A percentile compares a stretch with the other conserved stretches of the same genome.
phyloP scores from a whole-genome alignment of 768 basidiomycete genomes.

The Pulveroboletus sp. region DNA sequence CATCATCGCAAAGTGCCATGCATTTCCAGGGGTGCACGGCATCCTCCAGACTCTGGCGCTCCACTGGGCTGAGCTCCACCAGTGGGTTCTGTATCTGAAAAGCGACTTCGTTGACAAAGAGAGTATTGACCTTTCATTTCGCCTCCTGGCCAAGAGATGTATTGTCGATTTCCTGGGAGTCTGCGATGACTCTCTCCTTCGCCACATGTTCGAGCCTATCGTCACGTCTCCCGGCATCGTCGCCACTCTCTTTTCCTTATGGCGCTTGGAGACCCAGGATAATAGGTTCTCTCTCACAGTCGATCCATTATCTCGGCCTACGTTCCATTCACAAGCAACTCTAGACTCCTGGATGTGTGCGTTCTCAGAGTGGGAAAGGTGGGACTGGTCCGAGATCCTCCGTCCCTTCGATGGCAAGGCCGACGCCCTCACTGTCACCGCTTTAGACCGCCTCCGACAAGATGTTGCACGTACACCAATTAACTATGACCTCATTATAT shows the following conservation, averaged over 20 bases:
- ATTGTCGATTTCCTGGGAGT: conserved; percentile 22
- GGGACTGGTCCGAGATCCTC: conserved; percentile 27
- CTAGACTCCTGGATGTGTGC: conserved; percentile 28
- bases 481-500: conserved; percentile 26
- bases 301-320: conserved; percentile 1
- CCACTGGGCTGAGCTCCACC: conserved; percentile 18
- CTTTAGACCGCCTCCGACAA: conserved; percentile 23
- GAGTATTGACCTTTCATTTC: conserved; percentile 15
- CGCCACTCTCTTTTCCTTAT: conserved; percentile 23
- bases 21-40: not conserved
- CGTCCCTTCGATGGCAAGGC: conserved; percentile 18
- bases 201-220: conserved; percentile 15
- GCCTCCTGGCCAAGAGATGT: conserved; percentile 16
- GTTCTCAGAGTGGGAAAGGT: conserved; percentile 20
- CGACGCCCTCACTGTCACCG: conserved; percentile 17
- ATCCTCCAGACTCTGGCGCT: conserved; percentile 3
- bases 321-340: conserved; percentile 8
- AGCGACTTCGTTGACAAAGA: conserved; percentile 20
- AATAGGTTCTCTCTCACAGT: conserved; percentile 12
- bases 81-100: conserved; percentile 26
- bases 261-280: conserved; percentile 23
- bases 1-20: conserved; percentile 9
- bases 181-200: conserved; percentile 11
- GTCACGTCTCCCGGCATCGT: conserved; percentile 16
- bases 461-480: conserved; percentile 18